Evolutionary conservation across 306 rosid species (phyloP), one percentile per base, ranked within the genome.

Genomic region (Begonia peltatifolia): DNA sequence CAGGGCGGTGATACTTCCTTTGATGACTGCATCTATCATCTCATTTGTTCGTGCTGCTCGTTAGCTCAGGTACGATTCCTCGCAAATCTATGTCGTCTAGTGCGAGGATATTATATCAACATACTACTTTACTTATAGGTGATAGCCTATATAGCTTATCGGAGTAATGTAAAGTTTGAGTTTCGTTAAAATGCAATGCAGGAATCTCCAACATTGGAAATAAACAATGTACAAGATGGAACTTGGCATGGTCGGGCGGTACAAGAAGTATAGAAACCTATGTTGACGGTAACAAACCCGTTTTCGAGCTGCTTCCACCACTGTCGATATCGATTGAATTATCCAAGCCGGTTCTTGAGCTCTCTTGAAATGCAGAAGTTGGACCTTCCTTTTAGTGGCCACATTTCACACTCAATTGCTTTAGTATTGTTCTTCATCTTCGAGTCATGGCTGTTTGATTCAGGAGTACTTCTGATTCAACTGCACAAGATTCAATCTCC

Each of bases 171-270:
- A 38, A 46, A 61, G 58, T 48, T 55, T 60, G 10, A 11, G 43
- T 52, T 1, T 30, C 64, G 23, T 61, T 53, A 53, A 50, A 42
- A 42, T 14, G 49, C 71, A 52, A 62, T 59, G 55, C 78, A 90
- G 96, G 99, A 92, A 55, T 81, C 96, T 11, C 79, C 96, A 81
- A 92, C 99, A 57, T 58, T 92, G 56, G 94, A 92, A 71, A 87
- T 92, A 73, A 92, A 92, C 76, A 92, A 92, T 36, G 93, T 92
- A 56, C 96, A 92, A 72, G 92, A 81, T 35, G 99, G 99, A 42
- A 87, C 72, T 47, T 92, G 99, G 99, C 99, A 81, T 8, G 99
- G 96, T 46, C 81, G 99, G 35, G 99, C 0, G 94, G 79, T 67
- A 83, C 84, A 2, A 46, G 83, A 59, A 83, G 72, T 65, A 58